Conservation (phyloP, 2,329 filamentous ascomycete species). For the Diaporthe destruens region DNA sequence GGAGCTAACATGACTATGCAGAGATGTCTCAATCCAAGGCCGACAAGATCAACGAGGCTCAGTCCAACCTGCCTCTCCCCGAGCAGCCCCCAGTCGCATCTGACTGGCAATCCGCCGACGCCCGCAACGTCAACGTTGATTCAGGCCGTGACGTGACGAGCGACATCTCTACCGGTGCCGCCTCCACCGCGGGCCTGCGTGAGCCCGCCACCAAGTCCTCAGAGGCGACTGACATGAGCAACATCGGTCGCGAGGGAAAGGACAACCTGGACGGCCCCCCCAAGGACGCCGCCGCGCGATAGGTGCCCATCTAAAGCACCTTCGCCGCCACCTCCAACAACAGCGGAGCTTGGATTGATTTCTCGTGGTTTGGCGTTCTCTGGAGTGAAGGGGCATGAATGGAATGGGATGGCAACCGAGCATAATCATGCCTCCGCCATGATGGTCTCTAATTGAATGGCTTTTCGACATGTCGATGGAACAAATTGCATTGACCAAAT, state of each 20-base stretch:
- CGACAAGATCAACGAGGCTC: constrained; percentile 74
- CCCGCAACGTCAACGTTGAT: constrained; percentile 76
- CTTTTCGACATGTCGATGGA: constrained; percentile 24
- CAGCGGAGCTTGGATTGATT: constrained; percentile 19
- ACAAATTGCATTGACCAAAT: constrained; percentile 15
- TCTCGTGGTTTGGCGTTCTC: constrained; percentile 25
- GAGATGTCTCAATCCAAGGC: constrained; percentile 65
- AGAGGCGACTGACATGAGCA: constrained; percentile 66
- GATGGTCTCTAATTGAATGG: background rate
- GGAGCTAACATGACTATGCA: constrained; percentile 22
- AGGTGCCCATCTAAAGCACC: constrained; percentile 40
- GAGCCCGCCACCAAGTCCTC: constrained; percentile 69
- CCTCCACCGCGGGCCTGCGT: constrained; percentile 65
- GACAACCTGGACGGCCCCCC: constrained; percentile 69
- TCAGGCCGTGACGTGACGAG: constrained; percentile 67
- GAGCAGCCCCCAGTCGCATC: constrained; percentile 82
- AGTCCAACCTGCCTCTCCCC: constrained; percentile 82
- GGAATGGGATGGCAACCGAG: constrained; percentile 8
- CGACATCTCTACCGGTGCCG: constrained; percentile 64
- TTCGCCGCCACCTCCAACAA: background rate
- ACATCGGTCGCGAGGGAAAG: constrained; percentile 73
- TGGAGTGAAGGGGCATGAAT: constrained; percentile 17
- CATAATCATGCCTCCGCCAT: constrained; percentile 10
- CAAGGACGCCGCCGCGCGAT: constrained; percentile 69
- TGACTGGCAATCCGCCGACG: constrained; percentile 82